These are phyloP conservation scores for Odontarrhena argentea DNA, from an alignment of 345 rosid species.

Conservation along the genomic window DNA sequence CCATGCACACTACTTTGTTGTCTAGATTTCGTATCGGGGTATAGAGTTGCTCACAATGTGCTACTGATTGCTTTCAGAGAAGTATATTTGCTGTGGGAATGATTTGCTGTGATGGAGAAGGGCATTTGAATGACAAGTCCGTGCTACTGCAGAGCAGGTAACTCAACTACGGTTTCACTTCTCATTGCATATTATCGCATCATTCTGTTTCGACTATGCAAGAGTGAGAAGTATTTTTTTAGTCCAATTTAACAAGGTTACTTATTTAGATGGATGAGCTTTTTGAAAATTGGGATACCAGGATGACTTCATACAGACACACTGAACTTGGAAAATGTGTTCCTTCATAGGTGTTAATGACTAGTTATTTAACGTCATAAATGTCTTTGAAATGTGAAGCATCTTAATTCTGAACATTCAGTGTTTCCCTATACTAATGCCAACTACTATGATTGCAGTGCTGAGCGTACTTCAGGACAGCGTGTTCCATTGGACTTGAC, in stretches of 20 bases:
- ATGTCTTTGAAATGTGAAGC: neutral
- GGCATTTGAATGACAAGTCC: constrained; percentile 86
- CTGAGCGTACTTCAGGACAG: constrained; percentile 82
- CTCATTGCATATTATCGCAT: neutral
- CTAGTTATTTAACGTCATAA: constrained; percentile 15
- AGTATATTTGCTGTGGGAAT: constrained; percentile 82
- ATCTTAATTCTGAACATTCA: neutral
- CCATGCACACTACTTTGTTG: constrained; percentile 6
- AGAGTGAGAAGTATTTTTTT: neutral
- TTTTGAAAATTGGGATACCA: constrained; percentile 8
- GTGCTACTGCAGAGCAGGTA: constrained; percentile 91
- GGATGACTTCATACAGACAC: neutral
- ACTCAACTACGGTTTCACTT: constrained; percentile 18
- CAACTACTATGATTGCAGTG: constrained; percentile 46
- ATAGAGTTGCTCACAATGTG: constrained; percentile 36
- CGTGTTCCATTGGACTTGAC: constrained; percentile 77
- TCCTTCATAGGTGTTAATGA: neutral
- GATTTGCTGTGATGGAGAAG: constrained; percentile 97
- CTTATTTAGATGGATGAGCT: constrained; percentile 2
- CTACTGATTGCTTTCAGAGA: constrained; percentile 60
- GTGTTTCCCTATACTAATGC: constrained; percentile 23
- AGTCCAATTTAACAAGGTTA: neutral
- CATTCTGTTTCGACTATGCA: constrained; percentile 11
- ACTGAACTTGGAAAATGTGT: neutral
- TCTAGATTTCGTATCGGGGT: constrained; percentile 16